Conservation (phyloP, 2,329 filamentous ascomycete species). For the Xylaria sp. region DNA sequence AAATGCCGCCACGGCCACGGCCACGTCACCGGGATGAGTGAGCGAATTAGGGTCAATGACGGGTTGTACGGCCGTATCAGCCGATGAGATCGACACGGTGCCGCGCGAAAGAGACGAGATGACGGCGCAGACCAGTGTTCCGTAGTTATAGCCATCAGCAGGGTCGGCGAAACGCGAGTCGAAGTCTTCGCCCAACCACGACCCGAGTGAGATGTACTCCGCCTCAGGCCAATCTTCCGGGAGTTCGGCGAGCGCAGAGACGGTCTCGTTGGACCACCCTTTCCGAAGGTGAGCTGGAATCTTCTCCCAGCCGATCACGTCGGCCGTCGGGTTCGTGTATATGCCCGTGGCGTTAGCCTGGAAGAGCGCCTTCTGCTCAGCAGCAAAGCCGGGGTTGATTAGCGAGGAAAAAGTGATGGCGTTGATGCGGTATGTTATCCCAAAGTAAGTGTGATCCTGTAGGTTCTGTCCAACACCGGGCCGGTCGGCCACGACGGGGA, state of each 20-base stretch:
- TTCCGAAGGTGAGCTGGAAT: constrained; percentile 36
- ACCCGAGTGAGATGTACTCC: constrained; percentile 40
- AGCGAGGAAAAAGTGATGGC: constrained; percentile 41
- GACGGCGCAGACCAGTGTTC: constrained; percentile 33
- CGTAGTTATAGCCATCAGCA: constrained; percentile 40
- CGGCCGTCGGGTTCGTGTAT: constrained; percentile 35
- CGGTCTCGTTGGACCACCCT: constrained; percentile 30
- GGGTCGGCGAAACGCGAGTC: constrained; percentile 35
- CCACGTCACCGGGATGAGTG: constrained; percentile 55
- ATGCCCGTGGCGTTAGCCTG: constrained; percentile 37
- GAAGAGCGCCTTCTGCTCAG: constrained; percentile 34
- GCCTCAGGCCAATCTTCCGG: constrained; percentile 46
- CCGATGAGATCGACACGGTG: constrained; percentile 65
- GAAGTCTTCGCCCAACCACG: constrained; percentile 36
- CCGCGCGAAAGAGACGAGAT: constrained; percentile 52
- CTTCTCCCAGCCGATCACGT: constrained; percentile 42
- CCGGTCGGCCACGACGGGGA: constrained; percentile 57
- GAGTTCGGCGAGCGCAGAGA: constrained; percentile 30
- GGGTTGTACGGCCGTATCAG: constrained; percentile 40
- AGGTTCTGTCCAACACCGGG: constrained; percentile 68
- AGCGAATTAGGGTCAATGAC: constrained; percentile 43
- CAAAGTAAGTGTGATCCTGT: constrained; percentile 54
- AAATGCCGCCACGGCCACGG: constrained; percentile 68
- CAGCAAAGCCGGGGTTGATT: constrained; percentile 34
- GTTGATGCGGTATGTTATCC: constrained; percentile 43